Conservation (phyloP, 495 filamentous ascomycete genomes). For the Penicillium parvum region DNA sequence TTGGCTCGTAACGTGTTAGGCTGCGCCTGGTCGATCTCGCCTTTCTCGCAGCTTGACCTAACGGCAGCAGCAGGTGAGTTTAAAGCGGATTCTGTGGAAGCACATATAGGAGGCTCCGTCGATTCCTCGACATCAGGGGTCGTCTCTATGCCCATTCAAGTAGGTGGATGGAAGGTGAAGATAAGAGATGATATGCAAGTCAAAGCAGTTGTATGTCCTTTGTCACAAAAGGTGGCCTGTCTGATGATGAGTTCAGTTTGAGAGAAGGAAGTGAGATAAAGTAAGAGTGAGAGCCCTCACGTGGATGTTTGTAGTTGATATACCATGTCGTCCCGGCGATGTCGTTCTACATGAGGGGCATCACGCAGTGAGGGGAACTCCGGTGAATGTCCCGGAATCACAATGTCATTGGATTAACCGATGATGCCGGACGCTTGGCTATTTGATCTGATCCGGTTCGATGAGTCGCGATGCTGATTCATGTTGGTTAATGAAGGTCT, state of each 20-base stretch:
- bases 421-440: slow-evolving; percentile 14
- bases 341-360: slow-evolving; percentile 9
- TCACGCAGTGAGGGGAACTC: slow-evolving; percentile 6
- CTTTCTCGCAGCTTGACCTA: slow-evolving; percentile 16
- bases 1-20: slow-evolving; percentile 2
- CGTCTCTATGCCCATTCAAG: slow-evolving; percentile 44
- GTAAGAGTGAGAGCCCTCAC: not conserved
- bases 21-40: slow-evolving; percentile 8
- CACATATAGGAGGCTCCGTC: slow-evolving; percentile 44
- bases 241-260: not conserved
- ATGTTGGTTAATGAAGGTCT: slow-evolving; percentile 8
- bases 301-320: slow-evolving; percentile 1
- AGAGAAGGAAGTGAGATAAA: not conserved
- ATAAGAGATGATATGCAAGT: slow-evolving; percentile 1
- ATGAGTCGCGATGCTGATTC: slow-evolving; percentile 7
- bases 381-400: slow-evolving; percentile 6
- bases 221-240: not conserved
- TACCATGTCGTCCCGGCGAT: not conserved
- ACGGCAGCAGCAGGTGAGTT: slow-evolving; percentile 17
- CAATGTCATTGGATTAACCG: slow-evolving; percentile 18
- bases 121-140: slow-evolving; percentile 42
- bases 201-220: slow-evolving; percentile 1
- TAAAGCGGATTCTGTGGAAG: slow-evolving; percentile 23
- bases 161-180: slow-evolving; percentile 9
- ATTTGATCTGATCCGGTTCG: slow-evolving; percentile 2